phyloP scores from a whole-genome alignment of 2,329 filamentous ascomycete species.

The Peltaster fructicola region DNA sequence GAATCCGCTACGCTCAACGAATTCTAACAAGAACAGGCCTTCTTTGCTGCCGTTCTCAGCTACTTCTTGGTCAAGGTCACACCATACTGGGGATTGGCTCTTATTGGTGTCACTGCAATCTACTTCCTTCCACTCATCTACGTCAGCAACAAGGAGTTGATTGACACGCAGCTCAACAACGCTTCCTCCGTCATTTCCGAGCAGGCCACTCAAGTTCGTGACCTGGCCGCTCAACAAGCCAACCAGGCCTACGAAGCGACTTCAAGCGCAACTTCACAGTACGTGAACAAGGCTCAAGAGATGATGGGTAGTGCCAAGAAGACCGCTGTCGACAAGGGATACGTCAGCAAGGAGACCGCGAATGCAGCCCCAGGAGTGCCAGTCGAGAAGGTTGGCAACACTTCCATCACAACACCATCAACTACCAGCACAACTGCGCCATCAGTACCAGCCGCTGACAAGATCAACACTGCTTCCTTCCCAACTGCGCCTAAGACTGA shows the following conservation, averaged over 20 bases:
- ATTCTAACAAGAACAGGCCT: conserved; percentile 29
- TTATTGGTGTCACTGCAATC: conserved; percentile 37
- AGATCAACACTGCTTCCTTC: too few relatives aligned
- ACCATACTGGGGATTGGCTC: conserved; percentile 45
- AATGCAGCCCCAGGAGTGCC: conserved; percentile 9
- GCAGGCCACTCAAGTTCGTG: conserved; percentile 42
- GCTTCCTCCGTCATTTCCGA: conserved; percentile 35
- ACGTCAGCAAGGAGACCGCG: conserved; percentile 18
- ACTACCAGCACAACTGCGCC: too few relatives aligned
- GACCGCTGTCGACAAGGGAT: conserved; percentile 18
- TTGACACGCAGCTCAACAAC: conserved; percentile 41
- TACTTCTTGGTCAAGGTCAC: conserved; percentile 50
- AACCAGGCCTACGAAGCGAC: conserved; percentile 39
- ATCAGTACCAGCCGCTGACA: too few relatives aligned
- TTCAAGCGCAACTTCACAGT: conserved; percentile 42
- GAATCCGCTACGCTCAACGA: not conserved
- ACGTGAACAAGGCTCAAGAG: conserved; percentile 40
- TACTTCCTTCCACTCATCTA: conserved; percentile 46
- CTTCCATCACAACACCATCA: too few relatives aligned
- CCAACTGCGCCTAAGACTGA: too few relatives aligned
- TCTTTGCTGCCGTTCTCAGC: conserved; percentile 38
- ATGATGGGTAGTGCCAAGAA: conserved; percentile 27
- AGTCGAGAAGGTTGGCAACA: conserved; percentile 5
- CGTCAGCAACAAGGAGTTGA: conserved; percentile 46
- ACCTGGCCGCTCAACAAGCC: conserved; percentile 42